These are phyloP conservation scores for Akanthomyces muscarius DNA, from an alignment of 2,329 filamentous ascomycete genomes.

Conservation along the genomic window DNA sequence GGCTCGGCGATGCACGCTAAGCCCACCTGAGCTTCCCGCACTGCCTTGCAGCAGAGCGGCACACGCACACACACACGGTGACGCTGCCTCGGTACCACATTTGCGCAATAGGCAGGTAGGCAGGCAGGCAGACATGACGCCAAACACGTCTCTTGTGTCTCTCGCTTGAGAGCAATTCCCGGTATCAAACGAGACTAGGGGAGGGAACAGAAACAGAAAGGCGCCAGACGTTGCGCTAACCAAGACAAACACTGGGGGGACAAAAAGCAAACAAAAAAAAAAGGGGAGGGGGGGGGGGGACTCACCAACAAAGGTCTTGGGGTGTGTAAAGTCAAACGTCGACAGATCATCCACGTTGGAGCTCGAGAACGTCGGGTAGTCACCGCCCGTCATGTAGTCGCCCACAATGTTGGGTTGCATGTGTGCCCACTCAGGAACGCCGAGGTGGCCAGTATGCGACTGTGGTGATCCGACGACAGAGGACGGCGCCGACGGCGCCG, in stretches of 20 bases:
- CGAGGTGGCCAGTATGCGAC: slow-evolving; percentile 52
- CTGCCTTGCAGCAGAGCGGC: neutral
- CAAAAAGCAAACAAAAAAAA: slow-evolving; percentile 26
- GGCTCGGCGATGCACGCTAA: slow-evolving; percentile 12
- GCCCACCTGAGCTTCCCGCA: neutral
- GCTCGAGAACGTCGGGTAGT: slow-evolving; percentile 52
- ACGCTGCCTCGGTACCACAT: slow-evolving; percentile 8
- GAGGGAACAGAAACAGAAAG: slow-evolving; percentile 39
- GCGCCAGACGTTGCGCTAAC: slow-evolving; percentile 29
- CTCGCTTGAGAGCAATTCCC: slow-evolving; percentile 1
- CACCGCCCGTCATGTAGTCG: slow-evolving; percentile 48
- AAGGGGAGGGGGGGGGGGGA: slow-evolving; percentile 34
- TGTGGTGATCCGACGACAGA: slow-evolving; percentile 66
- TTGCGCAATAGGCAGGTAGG: neutral
- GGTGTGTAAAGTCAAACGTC: slow-evolving; percentile 44
- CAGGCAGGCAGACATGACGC: neutral
- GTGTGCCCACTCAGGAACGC: slow-evolving; percentile 59
- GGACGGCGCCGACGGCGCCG: slow-evolving; percentile 60
- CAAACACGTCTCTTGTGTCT: neutral
- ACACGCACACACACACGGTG: neutral
- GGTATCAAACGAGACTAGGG: slow-evolving; percentile 26
- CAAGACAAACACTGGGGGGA: slow-evolving; percentile 30
- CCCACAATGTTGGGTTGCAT: slow-evolving; percentile 62
- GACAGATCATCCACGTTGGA: slow-evolving; percentile 48
- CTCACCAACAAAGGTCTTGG: slow-evolving; percentile 57